Evolutionary conservation across 352 stramenopile genomes (phyloP), one percentile per base, ranked within the genome.

Genomic region (Globisporangium splendens): DNA sequence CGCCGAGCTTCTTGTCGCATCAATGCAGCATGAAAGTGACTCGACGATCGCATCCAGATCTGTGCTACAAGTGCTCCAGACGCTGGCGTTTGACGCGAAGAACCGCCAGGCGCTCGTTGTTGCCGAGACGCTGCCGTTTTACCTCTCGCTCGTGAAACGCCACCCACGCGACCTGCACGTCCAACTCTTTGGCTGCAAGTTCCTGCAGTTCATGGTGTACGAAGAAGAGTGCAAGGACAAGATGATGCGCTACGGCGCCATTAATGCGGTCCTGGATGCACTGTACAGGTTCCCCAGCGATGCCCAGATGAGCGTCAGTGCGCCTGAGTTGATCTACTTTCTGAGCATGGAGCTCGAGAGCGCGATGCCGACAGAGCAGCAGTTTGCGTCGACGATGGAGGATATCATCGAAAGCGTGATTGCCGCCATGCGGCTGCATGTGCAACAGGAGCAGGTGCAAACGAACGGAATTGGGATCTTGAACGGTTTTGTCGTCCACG

Each of bases 141-240:
- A 52, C 0, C 58, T 88, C 8, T 28, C 44, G 11, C 49, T 73
- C 8, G 83, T 91, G 75, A 48, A 67, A 11, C 55, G 43, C 0
- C 69, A 84, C 10, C 24, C 48, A 0, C 62, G 20, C 0, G 68
- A 77, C 6, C 54, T 72, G 17, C 46, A 56, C 0, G 63, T 89
- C 6, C 79, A 89, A 48, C 44, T 82, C 1, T 70, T 63, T 50
- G 72, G 75, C 7, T 89, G 77, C 59, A 83, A 85, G 47, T 86
- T 93, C 31, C 63, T 93, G 1, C 80, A 86, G 62, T 70, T 77
- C 38, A 86, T 93, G 73, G 65, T 67, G 8, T 76, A 84, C 24
- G 83, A 91, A 46, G 73, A 89, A 14, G 59, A 71, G 11, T 67
- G 69, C 24, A 91, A 83, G 55, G 58, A 76, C 13, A 57, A 59